phyloP scores from a whole-genome alignment of 2,329 filamentous ascomycete genomes.

The Cladophialophora bantiana region DNA sequence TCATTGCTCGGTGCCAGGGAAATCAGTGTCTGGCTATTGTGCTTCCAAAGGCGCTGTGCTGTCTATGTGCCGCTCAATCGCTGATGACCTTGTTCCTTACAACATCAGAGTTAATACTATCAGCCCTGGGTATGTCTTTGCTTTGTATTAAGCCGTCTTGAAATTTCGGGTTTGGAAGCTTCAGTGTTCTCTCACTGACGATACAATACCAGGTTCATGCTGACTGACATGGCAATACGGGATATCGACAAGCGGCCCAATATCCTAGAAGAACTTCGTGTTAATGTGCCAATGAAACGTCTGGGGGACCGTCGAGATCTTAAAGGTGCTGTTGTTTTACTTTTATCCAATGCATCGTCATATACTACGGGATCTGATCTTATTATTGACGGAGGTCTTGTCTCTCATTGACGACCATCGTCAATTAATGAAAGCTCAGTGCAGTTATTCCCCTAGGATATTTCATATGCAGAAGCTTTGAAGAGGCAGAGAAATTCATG shows the following conservation, averaged over 20 bases:
- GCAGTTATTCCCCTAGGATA: too few species aligned
- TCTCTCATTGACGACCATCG: too few species aligned
- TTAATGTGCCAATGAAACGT: slow-evolving; percentile 19
- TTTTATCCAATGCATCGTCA: slow-evolving; percentile 50
- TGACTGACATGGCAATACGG: slow-evolving; percentile 54
- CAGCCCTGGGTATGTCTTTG: slow-evolving; percentile 46
- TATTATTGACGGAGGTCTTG: slow-evolving; percentile 45
- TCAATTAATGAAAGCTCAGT: too few species aligned
- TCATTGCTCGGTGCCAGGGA: slow-evolving; percentile 42
- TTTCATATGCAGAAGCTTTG: too few species aligned
- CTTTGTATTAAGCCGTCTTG: too few species aligned
- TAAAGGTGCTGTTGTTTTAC: slow-evolving; percentile 50
- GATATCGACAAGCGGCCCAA: slow-evolving; percentile 42
- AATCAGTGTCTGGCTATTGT: slow-evolving; percentile 37
- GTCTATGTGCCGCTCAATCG: slow-evolving; percentile 50
- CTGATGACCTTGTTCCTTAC: slow-evolving; percentile 57
- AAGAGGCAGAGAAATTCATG: too few species aligned
- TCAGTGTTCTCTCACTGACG: too few species aligned
- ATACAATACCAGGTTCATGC: slow-evolving; percentile 41
- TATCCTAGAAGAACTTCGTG: slow-evolving; percentile 7
- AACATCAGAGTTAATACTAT: slow-evolving; percentile 57
- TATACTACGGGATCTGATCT: slow-evolving; percentile 51
- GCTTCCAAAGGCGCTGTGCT: slow-evolving; percentile 54
- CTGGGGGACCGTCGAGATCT: slow-evolving; percentile 50
- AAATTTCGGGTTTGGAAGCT: too few species aligned